Evolutionary conservation across 345 rosid species (phyloP).

Genomic region (Excoecaria cochinchinensis): DNA sequence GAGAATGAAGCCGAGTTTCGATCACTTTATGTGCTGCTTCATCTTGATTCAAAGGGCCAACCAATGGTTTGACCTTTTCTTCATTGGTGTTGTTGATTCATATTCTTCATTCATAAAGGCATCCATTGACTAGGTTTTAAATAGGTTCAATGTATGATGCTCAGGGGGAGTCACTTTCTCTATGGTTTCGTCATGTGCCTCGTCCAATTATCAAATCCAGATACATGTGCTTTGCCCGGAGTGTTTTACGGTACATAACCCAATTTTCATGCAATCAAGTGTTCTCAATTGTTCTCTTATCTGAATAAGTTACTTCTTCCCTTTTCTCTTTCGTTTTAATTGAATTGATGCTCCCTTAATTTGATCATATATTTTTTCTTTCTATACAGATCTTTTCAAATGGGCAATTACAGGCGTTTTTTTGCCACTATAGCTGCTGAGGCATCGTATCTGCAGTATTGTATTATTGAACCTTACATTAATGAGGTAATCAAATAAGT

Average conservation of each 20-base stretch:
- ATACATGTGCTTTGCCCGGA: conserved; percentile 74
- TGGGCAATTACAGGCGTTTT: conserved; percentile 65
- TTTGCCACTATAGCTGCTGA: conserved; percentile 53
- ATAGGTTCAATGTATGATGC: conserved; percentile 24
- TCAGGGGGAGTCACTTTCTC: conserved; percentile 89
- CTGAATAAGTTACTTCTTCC: neutral
- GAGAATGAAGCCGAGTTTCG: conserved; percentile 72
- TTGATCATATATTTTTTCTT: conserved; percentile 6
- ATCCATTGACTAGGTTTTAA: conserved; percentile 4
- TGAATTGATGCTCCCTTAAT: neutral
- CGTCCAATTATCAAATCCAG: conserved; percentile 52
- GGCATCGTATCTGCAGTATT: conserved; percentile 79
- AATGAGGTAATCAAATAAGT: conserved; percentile 46
- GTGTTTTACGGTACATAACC: conserved; percentile 51
- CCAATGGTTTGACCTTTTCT: conserved; percentile 47
- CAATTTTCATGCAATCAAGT: neutral
- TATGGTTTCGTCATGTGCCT: conserved; percentile 74
- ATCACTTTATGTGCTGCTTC: conserved; percentile 79
- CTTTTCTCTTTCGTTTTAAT: neutral
- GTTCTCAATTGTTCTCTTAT: neutral
- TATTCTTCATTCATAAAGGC: conserved; percentile 5
- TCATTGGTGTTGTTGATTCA: conserved; percentile 16
- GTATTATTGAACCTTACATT: conserved; percentile 62
- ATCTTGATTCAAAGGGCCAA: conserved; percentile 59
- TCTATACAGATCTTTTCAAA: conserved; percentile 49